These are phyloP conservation scores for Mycena vitilis DNA, from an alignment of 768 basidiomycete genomes.

Conservation along the genomic window DNA sequence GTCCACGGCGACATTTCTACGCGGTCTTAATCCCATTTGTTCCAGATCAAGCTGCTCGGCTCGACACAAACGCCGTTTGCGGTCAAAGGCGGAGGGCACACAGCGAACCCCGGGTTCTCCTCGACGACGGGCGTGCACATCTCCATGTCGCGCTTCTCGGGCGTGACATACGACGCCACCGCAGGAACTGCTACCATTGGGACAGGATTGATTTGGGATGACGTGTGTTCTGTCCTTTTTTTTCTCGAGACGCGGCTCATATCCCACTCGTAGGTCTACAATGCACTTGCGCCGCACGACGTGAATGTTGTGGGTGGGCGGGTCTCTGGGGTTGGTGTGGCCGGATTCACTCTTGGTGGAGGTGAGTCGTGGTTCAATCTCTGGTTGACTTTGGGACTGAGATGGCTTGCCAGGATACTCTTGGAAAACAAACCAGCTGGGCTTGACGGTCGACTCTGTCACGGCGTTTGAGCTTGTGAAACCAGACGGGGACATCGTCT, in stretches of 20 bases:
- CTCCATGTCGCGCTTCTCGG: conserved; percentile 60
- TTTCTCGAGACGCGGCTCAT: not conserved
- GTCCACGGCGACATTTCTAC: not conserved
- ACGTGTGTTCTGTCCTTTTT: conserved; percentile 45
- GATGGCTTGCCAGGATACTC: conserved; percentile 56
- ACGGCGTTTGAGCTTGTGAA: conserved; percentile 67
- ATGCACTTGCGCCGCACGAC: conserved; percentile 57
- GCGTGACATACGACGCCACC: conserved; percentile 54
- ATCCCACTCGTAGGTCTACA: conserved; percentile 48
- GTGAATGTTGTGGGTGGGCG: conserved; percentile 72
- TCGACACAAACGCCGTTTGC: conserved; percentile 63
- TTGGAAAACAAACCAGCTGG: conserved; percentile 71
- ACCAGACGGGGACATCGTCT: conserved; percentile 60
- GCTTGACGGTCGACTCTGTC: conserved; percentile 68
- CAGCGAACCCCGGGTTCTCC: conserved; percentile 65
- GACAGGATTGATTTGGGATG: conserved; percentile 71
- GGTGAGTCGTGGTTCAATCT: conserved; percentile 43
- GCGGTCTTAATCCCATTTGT: not conserved
- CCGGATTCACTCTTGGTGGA: conserved; percentile 70
- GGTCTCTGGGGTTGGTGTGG: conserved; percentile 69
- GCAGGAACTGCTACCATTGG: conserved; percentile 56
- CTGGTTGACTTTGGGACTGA: not conserved
- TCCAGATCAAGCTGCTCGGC: conserved; percentile 61
- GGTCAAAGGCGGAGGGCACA: conserved; percentile 74
- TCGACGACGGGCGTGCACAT: conserved; percentile 73